phyloP scores from a whole-genome alignment of 1,139 yeast genomes.

The Hansenula lynferdii region DNA sequence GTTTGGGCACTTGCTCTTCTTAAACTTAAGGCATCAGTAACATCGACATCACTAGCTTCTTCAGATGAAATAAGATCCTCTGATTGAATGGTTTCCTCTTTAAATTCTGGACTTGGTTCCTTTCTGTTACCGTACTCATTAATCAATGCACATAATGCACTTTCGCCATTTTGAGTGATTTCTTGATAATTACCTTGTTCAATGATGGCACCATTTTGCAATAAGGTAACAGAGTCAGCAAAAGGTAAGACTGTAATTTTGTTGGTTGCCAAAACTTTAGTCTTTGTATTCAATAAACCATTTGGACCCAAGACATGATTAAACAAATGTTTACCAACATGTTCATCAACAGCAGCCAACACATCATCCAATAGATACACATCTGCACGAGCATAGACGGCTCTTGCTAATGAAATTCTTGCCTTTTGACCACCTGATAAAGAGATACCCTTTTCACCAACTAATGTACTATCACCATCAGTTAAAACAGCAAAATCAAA shows the following conservation, averaged over 20 bases:
- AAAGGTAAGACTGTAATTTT: constrained; percentile 77
- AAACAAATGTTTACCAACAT: constrained; percentile 82
- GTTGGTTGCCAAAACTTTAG: constrained; percentile 84
- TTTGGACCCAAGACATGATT: constrained; percentile 75
- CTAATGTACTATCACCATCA: constrained; percentile 86
- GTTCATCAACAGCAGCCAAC: constrained; percentile 94
- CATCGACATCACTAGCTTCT: constrained; percentile 18
- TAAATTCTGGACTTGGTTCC: constrained; percentile 8
- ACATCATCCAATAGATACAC: constrained; percentile 87
- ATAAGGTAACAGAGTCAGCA: constrained; percentile 70
- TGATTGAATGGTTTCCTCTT: constrained; percentile 19
- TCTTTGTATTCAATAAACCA: constrained; percentile 73
- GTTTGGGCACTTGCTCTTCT: constrained; percentile 72
- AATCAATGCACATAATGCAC: constrained; percentile 59
- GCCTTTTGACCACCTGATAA: constrained; percentile 98
- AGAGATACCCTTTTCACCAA: constrained; percentile 96
- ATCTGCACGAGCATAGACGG: constrained; percentile 93
- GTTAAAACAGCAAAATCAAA: constrained; percentile 76
- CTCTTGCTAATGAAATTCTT: constrained; percentile 86
- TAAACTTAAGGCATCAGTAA: constrained; percentile 37
- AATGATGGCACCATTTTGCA: constrained; percentile 69
- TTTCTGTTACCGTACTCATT: constrained; percentile 68
- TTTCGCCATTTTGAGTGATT: constrained; percentile 44
- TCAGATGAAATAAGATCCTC: constrained; percentile 24
- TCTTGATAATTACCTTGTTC: constrained; percentile 74